Base-by-base conservation (phyloP, 75 land plant genomes). In the Cryptomeria japonica region DNA sequence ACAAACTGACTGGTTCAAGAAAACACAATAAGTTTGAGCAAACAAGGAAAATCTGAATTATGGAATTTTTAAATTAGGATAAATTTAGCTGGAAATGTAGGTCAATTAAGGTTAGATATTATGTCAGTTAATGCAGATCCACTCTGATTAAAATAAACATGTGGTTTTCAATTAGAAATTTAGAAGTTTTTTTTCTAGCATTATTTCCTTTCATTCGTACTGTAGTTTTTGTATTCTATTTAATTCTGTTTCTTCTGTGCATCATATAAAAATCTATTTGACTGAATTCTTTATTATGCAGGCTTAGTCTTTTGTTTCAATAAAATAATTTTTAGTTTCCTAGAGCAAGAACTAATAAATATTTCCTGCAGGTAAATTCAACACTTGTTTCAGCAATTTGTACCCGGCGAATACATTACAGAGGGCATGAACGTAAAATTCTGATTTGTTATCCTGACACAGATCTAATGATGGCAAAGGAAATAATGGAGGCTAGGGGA, bases 371-470 rank as follows among this genome's bases (percentile, higher is more conserved):
- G 93, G 93, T 93, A 84, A 89, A 93, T 78, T 88, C 86, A 46
- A 90, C 85, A 61, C 92, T 88, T 61, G 93, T 98, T 87, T 96
- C 96, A 22, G 93, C 99, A 46, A 89, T 95, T 70, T 95, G 95
- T 84, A 95, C 96, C 44, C 91, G 95, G 58, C 90, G 91, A 82
- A 92, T 93, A 55, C 89, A 87, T 31, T 94, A 94, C 83, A 91
- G 92, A 70, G 99, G 95, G 11, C 88, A 87, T 83, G 91, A 91
- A 84, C 91, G 93, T 78, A 95, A 95, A 22, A 87, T 98, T 80
- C 90, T 98, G 78, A 93, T 94, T 34, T 97, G 99, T 76, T 96
- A 94, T 90, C 99, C 99, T 25, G 96, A 98, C 84, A 95, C 94
- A 84, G 94, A 92, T 89, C 89, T 98, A 88, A 92, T 85, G 70